phyloP scores from a whole-genome alignment of 2,329 filamentous ascomycete genomes.

The Paracorniculantispora psalliotae region DNA sequence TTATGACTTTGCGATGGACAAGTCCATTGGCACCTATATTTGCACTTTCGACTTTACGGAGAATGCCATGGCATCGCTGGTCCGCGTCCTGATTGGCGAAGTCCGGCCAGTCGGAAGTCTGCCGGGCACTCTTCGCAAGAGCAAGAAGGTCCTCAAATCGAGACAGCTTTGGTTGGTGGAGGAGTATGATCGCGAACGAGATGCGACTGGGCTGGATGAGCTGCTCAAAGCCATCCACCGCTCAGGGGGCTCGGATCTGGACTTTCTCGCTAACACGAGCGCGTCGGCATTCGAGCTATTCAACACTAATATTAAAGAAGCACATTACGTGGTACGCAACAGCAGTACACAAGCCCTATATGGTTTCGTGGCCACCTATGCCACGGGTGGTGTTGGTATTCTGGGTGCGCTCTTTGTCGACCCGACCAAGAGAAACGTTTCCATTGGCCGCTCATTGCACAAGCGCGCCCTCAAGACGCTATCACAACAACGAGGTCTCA shows the following conservation, averaged over 20 bases:
- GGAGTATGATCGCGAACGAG: constrained; percentile 74
- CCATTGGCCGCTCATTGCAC: constrained; percentile 85
- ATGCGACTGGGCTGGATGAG: constrained; percentile 67
- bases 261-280: constrained; percentile 64
- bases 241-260: constrained; percentile 59
- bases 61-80: constrained; percentile 77
- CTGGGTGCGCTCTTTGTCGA: constrained; percentile 89
- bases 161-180: constrained; percentile 94
- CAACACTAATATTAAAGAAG: constrained; percentile 66
- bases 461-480: constrained; percentile 76
- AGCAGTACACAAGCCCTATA: constrained; percentile 88
- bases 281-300: constrained; percentile 73
- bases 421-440: constrained; percentile 76
- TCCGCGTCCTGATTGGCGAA: constrained; percentile 79
- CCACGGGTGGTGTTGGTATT: constrained; percentile 64
- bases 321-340: constrained; percentile 89
- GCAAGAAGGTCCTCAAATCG: constrained; percentile 81
- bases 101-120: constrained; percentile 54
- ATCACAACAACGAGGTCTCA: constrained; percentile 63
- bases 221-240: constrained; percentile 68
- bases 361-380: constrained; percentile 88
- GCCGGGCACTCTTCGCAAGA: constrained; percentile 75
- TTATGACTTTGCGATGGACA: constrained; percentile 94
- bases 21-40: constrained; percentile 83
- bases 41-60: constrained; percentile 97